Base-by-base conservation (phyloP, 2,329 filamentous ascomycete species). In the Penicillium sp. region DNA sequence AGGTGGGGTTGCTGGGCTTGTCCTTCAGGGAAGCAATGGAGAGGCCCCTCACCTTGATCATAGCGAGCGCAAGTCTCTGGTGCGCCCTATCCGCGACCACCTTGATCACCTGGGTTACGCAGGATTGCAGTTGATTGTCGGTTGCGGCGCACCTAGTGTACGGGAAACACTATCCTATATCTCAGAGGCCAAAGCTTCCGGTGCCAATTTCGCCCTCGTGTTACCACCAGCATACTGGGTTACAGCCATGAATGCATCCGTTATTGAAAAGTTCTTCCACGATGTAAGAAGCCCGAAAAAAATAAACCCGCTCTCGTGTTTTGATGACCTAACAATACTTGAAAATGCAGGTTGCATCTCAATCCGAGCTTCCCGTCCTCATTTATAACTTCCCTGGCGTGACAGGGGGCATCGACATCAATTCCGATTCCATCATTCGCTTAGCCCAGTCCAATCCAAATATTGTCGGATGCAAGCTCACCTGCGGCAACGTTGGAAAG, bases 141-240 rank as follows among this genome's bases (percentile, higher is more conserved):
- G 89, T 29, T 90, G 87, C 67, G 87, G 87, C 54, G 81, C 83
- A 50, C 86, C 89, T 68, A 88, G 86, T 54, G 88, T 85, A 17
- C 80, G 85, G 53, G 88, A 90, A 75, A 84, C 84, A 15, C 80
- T 90, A 57, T 78, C 84, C 60, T 78, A 85, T 56, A 89, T 86
- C 73, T 73, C 77, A 56, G 86, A 89, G 65, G 88, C 87, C n/a
- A 82, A 82, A 69, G 78, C 81, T 41, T 80, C 83, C 49, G 88
- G 88, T 58, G 88, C 86, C 63, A 85, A 90, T 74, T 89, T 86
- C 67, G 87, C 87, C 8, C 79, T 91, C 50, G 81, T 90, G 12
- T 80, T 91, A 37, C 86, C 88, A n/a, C 88, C 88, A 6, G 84
- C 83, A 29, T 57, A 57, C n/a, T 57, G 55, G 90, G 89, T 76